Evolutionary conservation across 495 filamentous ascomycete species (phyloP), one percentile per base, ranked within the genome.

Genomic region (Penicillium ucsense): DNA sequence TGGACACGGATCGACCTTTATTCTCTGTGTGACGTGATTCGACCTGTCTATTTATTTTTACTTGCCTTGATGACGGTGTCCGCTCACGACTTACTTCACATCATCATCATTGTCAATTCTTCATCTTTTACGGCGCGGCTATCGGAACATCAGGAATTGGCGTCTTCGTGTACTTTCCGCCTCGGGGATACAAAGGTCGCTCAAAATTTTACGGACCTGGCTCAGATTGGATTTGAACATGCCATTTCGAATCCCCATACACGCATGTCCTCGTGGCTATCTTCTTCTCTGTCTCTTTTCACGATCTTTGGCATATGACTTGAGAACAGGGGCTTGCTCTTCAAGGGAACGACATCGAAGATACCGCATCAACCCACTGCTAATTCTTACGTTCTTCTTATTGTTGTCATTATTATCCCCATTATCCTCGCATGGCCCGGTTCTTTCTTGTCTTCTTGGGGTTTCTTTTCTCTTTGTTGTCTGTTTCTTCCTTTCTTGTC

Each of bases 281-380:
- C 31, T 36, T 45, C 43, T 35, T 27, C 33, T 38, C 27, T 48
- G 35, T 31, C 39, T 47, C 57, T 47, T 48, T 47, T 37, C 43
- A 53, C 48, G 51, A 60, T 53, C 57, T 57, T 50, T 45, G 44
- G 54, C 57, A 57, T 54, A 58, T 50, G 54, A 52, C 49, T 52
- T 53, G 52, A 45, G 51, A 55, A 43, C 20, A 42, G 50, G 41
- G 49, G 39, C 34, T 47, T 28, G 43, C 35, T 32, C 31, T 43
- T 31, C 35, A 42, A 7, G 6, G 43, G 43, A 45, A 47, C 39
- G 48, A 52, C 49, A 45, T 46, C 45, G 55, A 49, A 58, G 55
- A 55, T 55, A 54, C 46, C 43, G 55, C 51, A 52, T 46, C 46
- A 46, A 54, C 41, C 34, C 41, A 50, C 36, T 36, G 43, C 34